Conservation (phyloP, 2,329 filamentous ascomycete species). For the Chalaropsis ovoidea region DNA sequence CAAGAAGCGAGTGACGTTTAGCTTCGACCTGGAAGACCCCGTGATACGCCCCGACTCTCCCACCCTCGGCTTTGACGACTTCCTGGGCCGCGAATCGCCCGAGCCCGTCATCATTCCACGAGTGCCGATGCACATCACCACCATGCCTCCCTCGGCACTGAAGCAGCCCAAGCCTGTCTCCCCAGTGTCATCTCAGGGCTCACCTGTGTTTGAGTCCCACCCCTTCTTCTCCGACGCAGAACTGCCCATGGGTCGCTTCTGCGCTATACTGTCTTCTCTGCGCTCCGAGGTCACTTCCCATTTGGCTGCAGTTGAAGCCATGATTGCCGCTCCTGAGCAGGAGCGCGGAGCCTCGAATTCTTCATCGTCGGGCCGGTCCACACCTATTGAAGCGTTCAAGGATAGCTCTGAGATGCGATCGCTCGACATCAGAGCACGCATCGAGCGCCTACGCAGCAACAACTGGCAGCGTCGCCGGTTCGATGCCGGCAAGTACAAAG, state of each 20-base stretch:
- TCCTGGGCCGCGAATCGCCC: slow-evolving; percentile 28
- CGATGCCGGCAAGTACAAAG: slow-evolving; percentile 44
- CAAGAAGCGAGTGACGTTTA: slow-evolving; percentile 37
- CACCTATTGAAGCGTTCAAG: slow-evolving; percentile 27
- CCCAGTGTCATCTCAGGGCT: slow-evolving; percentile 6
- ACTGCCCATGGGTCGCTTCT: slow-evolving; percentile 41
- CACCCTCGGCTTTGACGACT: slow-evolving; percentile 47
- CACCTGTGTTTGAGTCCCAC: slow-evolving; percentile 18
- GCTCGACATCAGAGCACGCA: slow-evolving; percentile 41
- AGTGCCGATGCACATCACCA: slow-evolving; percentile 23
- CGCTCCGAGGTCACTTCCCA: slow-evolving; percentile 42
- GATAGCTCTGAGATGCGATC: slow-evolving; percentile 33
- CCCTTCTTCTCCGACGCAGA: slow-evolving; percentile 33
- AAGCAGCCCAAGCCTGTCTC: slow-evolving; percentile 24
- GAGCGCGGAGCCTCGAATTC: slow-evolving; percentile 19
- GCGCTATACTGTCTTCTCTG: slow-evolving; percentile 40
- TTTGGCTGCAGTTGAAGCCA: slow-evolving; percentile 38
- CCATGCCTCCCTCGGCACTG: slow-evolving; percentile 24
- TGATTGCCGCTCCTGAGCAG: slow-evolving; percentile 30
- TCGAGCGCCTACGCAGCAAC: slow-evolving; percentile 44
- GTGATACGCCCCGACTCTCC: slow-evolving; percentile 50
- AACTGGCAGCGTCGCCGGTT: slow-evolving; percentile 50
- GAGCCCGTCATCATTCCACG: slow-evolving; percentile 25
- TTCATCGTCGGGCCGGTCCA: slow-evolving; percentile 20
- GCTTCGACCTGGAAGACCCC: slow-evolving; percentile 36